Base-by-base conservation (phyloP, 768 basidiomycete genomes). In the Phlebiopsis flavidoalba region DNA sequence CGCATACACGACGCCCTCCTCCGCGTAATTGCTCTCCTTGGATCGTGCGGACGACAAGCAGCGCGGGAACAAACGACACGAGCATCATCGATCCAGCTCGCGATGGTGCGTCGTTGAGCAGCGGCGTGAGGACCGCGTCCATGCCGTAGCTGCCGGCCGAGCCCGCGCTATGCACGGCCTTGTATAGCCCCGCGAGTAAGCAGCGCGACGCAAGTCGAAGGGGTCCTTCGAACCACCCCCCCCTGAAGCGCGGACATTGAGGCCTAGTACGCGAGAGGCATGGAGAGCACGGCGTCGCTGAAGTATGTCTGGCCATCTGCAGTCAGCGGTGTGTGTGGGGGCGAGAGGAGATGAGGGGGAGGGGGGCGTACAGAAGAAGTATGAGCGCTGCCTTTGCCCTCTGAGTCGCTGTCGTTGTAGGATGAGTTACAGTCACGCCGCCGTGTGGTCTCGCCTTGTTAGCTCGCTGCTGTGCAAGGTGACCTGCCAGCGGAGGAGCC, bases 161-260 rank as follows among this genome's bases (percentile, higher is more conserved):
- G 21, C 77, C 78, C 17, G 70, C 70, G 33, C 68, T 70, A 64
- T 74, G 35, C 72, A 48, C 15, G 75, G 76, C 70, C 79, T 79
- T 73, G 78, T 80, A 58, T 76, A 70, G 1, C 79, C 79, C 26
- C 3, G 26, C 26, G 26, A 31, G n/a, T n/a, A n/a, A 3, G 78
- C 75, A 64, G 71, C 77, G 19, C 79, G 73, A 57, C 79, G 78
- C 51, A 79, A 74, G 43, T 63, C 72, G 70, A 77, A 79, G 6
- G 77, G 76, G 67, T 78, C 77, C 70, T 79, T 79, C n/a, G 78
- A 70, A n/a, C n/a, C n/a, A n/a, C n/a, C n/a, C n/a, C n/a, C n/a
- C n/a, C n/a, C n/a, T n/a, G n/a, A 59, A 79, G 67, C 26, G 76
- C 72, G 31, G 72, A 68, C 75, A 77, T 77, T n/a, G 67, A 74